Percentiles rank a stretch among this genome's conserved stretches.
Evolutionary conservation across 495 filamentous ascomycete species (phyloP).

Genomic region (Sabuloglossum arenarium): DNA sequence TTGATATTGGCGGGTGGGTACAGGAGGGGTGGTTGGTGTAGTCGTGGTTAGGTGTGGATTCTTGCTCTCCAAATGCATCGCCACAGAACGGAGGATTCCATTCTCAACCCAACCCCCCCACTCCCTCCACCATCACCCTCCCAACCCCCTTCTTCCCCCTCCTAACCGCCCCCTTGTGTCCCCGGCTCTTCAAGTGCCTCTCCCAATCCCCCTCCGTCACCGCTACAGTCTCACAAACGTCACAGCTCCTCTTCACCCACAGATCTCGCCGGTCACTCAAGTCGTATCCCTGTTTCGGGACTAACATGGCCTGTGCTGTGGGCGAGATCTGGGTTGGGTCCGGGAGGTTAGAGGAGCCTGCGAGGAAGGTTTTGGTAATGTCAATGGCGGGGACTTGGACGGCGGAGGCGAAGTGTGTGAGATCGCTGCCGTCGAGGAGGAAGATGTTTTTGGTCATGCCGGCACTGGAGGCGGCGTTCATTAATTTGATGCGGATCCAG

Average conservation of each 20-base stretch:
- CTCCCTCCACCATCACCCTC: neutral
- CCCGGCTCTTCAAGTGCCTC: slow-evolving; percentile 45
- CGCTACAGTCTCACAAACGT: slow-evolving; percentile 47
- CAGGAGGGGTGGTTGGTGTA: no score
- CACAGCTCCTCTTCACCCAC: slow-evolving; percentile 37
- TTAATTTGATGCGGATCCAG: slow-evolving; percentile 72
- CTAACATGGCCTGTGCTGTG: slow-evolving; percentile 32
- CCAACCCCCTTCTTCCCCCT: neutral
- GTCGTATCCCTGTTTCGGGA: slow-evolving; percentile 28
- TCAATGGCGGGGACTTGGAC: slow-evolving; percentile 43
- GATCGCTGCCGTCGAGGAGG: slow-evolving; percentile 52
- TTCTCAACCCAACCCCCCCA: neutral
- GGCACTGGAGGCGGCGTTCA: slow-evolving; percentile 35
- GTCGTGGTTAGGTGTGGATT: no score
- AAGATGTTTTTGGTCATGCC: slow-evolving; percentile 35
- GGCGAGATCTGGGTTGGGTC: slow-evolving; percentile 40
- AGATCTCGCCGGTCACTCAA: slow-evolving; percentile 22
- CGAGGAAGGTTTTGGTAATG: slow-evolving; percentile 39
- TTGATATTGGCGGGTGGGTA: no score
- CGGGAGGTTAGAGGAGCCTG: slow-evolving; percentile 30
- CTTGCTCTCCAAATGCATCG: no score
- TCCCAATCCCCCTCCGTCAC: slow-evolving; percentile 56
- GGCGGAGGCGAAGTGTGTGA: slow-evolving; percentile 28
- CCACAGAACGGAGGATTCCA: no score
- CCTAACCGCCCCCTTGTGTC: slow-evolving; percentile 21